Evolutionary conservation across 495 filamentous ascomycete genomes (phyloP), one percentile per base, ranked within the genome.

Genomic region (Xylaria curta): DNA sequence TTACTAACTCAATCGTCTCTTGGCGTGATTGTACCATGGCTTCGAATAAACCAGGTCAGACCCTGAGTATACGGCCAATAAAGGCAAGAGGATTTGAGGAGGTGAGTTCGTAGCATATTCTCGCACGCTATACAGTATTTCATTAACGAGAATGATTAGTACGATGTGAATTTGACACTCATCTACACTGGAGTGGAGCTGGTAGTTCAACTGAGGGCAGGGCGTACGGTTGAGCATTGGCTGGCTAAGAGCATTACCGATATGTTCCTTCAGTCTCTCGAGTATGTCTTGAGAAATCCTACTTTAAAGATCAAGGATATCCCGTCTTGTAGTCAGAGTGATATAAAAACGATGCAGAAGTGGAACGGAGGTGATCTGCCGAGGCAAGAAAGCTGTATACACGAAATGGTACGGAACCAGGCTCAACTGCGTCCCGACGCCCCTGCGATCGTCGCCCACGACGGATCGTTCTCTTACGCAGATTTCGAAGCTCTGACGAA

Each of bases 401-500:
- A 64, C 42, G 68, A 71, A 24, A 40, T 71, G 46, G 38, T 71
- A 49, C 38, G 54, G 19, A 24, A 53, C 4, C 68, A 71, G 21
- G 68, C 58, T 12, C 24, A 9, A 17, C 19, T 53, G 26, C 58
- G 38, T 12, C 58, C 68, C 5, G 38, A 40, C n/a, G 33, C 59
- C 17, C 58, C 44, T 19, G 68, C 68, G 53, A 44, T 71, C n/a
- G 59, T 46, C 46, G 68, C 59, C 26, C 56, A 58, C n/a, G 68
- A 71, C 47, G 68, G 58, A 31, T 26, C 36, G 40, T 28, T 71
- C 4, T 40, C 58, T 8, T 71, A 71, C 12, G 38, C 38, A 8
- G 28, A 65, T 13, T 31, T 71, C 10, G 58, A 64, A 53, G 59
- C 56, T 4, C 19, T 71, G 26, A 58, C 68, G 36, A 54, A 10